Evolutionary conservation across 2,329 filamentous ascomycete species (phyloP).

Genomic region (Aspergillus sp.): DNA sequence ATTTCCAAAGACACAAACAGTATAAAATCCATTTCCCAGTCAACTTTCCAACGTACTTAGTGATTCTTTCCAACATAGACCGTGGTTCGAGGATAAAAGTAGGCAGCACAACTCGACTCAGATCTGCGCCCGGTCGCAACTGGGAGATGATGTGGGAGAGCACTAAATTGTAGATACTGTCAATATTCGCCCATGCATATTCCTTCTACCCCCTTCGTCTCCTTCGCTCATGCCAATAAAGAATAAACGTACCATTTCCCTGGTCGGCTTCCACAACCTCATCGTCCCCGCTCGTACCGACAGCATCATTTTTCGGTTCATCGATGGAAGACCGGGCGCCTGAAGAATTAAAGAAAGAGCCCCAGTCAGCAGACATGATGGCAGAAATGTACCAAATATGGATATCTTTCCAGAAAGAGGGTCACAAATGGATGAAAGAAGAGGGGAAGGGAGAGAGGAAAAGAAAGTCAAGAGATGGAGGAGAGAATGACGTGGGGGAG

Average conservation of each 20-base stretch:
- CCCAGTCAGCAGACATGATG: conserved; percentile 24
- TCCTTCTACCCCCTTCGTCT: too few species aligned
- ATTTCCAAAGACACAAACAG: background rate
- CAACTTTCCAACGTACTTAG: conserved; percentile 66
- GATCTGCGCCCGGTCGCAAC: conserved; percentile 86
- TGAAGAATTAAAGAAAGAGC: conserved; percentile 22
- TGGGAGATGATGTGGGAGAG: conserved; percentile 97
- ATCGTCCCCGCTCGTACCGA: conserved; percentile 53
- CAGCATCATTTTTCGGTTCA: conserved; percentile 38
- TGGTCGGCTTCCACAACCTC: conserved; percentile 87
- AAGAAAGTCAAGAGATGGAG: conserved; percentile 1
- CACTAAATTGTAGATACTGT: conserved; percentile 51
- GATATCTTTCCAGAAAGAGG: background rate
- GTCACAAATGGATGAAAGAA: background rate
- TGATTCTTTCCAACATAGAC: conserved; percentile 97
- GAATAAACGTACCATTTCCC: conserved; percentile 69
- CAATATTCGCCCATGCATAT: background rate
- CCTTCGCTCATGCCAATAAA: background rate
- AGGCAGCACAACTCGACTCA: conserved; percentile 88
- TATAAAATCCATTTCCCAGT: background rate
- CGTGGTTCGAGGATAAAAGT: conserved; percentile 97
- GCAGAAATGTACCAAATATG: background rate
- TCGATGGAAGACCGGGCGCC: conserved; percentile 54
- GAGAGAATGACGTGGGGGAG: conserved; percentile 12
- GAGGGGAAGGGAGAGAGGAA: conserved; percentile 2